phyloP scores from a whole-genome alignment of 1,284 basidiomycete genomes.

The Pholiota adiposa region DNA sequence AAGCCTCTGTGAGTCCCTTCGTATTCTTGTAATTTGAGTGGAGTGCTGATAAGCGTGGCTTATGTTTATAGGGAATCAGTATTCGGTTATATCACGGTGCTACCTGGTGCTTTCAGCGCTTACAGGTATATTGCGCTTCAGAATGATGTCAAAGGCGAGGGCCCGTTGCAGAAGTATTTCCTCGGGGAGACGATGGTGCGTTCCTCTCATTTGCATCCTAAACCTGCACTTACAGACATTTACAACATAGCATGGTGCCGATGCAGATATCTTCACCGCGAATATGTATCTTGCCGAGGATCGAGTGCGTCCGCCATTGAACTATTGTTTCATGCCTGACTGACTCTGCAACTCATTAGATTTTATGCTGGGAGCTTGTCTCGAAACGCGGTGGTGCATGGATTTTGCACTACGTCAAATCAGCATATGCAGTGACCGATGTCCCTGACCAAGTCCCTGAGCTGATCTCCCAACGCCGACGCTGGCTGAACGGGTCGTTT shows the following conservation, averaged over 20 bases:
- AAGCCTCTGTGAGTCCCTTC: conserved; percentile 68
- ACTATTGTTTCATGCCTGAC: neutral
- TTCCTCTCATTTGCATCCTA: neutral
- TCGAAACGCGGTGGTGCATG: conserved; percentile 86
- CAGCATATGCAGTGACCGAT: conserved; percentile 90
- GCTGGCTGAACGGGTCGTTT: conserved; percentile 98
- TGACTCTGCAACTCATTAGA: conserved; percentile 42
- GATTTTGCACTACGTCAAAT: conserved; percentile 94
- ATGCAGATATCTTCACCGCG: conserved; percentile 88
- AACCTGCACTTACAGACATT: neutral
- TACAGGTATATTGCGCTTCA: conserved; percentile 85
- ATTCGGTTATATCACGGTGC: conserved; percentile 92
- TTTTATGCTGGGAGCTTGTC: conserved; percentile 94
- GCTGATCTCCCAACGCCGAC: conserved; percentile 88
- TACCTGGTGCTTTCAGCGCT: conserved; percentile 94
- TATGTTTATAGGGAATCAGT: conserved; percentile 58
- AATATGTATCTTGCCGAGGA: conserved; percentile 97
- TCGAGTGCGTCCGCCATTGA: conserved; percentile 52
- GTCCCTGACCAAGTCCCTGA: conserved; percentile 90
- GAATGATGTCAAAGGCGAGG: conserved; percentile 83
- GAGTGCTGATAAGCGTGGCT: neutral
- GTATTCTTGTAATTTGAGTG: neutral
- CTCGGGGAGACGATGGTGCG: conserved; percentile 86
- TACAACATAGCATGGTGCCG: conserved; percentile 68
- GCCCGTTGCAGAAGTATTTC: conserved; percentile 94